Conservation (phyloP, 768 basidiomycete genomes). For the Steccherinum ochraceum region DNA sequence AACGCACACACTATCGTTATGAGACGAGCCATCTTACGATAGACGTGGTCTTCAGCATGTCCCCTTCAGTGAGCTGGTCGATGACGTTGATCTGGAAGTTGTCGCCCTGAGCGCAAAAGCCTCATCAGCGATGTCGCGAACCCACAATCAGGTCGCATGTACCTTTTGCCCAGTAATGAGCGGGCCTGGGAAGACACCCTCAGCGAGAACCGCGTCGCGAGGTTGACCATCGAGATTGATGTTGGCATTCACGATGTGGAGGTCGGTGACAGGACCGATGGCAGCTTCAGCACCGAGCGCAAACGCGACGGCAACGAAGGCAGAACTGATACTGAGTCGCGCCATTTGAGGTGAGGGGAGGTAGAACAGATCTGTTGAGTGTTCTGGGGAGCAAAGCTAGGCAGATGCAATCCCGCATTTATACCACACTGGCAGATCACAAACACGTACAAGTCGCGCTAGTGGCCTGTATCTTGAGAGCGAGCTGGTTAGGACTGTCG, state of each 20-base stretch:
- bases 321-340: neutral
- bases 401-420: too few relatives aligned
- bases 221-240: slow-evolving; percentile 38
- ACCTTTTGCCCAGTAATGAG: slow-evolving; percentile 36
- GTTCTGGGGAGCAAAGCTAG: too few relatives aligned
- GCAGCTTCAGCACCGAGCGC: neutral
- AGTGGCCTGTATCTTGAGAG: too few relatives aligned
- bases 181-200: slow-evolving; percentile 34
- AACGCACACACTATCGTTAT: too few relatives aligned
- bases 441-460: too few relatives aligned
- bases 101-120: slow-evolving; percentile 4
- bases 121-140: neutral
- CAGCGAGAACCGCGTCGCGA: slow-evolving; percentile 33
- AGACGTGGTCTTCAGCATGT: slow-evolving; percentile 15
- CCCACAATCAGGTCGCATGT: neutral
- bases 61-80: slow-evolving; percentile 14
- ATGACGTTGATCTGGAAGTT: slow-evolving; percentile 10
- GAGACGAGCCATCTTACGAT: slow-evolving; percentile 12
- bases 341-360: neutral
- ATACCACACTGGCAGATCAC: too few relatives aligned
- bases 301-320: neutral
- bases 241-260: slow-evolving; percentile 32
- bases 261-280: slow-evolving; percentile 12
- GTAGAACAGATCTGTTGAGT: neutral
- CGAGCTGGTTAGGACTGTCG: too few relatives aligned